Conservation (phyloP, 108 stramenopile species). For the Nitzschia palea region DNA sequence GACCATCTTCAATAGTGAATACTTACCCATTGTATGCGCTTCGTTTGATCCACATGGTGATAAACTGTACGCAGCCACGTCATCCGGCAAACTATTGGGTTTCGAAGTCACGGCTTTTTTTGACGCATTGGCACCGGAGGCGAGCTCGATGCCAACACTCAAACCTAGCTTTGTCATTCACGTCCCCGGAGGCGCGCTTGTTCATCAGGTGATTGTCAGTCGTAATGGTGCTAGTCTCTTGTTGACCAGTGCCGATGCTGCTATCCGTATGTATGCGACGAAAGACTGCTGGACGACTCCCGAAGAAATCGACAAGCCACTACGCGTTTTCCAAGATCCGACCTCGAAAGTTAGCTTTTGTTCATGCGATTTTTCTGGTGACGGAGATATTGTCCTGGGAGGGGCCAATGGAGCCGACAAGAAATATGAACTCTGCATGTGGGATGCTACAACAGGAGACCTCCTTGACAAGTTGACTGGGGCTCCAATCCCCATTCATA, state of each 20-base stretch:
- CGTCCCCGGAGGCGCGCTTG: constrained; percentile 62
- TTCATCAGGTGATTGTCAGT: constrained; percentile 60
- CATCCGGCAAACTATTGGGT: constrained; percentile 53
- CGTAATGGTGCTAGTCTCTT: constrained; percentile 64
- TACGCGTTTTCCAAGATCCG: constrained; percentile 67
- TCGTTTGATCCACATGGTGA: constrained; percentile 65
- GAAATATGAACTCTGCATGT: constrained; percentile 64
- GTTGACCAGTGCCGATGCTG: constrained; percentile 70
- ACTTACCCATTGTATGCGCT: constrained; percentile 49
- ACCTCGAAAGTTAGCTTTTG: constrained; percentile 70
- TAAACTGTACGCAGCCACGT: constrained; percentile 66
- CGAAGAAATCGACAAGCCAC: constrained; percentile 40
- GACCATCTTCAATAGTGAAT: constrained; percentile 20
- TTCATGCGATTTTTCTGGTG: constrained; percentile 70
- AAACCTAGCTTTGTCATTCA: constrained; percentile 35
- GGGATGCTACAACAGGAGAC: constrained; percentile 74
- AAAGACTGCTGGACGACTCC: constrained; percentile 49
- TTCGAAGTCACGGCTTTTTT: constrained; percentile 41
- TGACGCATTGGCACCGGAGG: constrained; percentile 6
- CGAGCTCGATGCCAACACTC: constrained; percentile 13
- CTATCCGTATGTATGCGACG: constrained; percentile 62
- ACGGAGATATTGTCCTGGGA: constrained; percentile 81
- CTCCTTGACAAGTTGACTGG: constrained; percentile 80
- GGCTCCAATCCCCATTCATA: constrained; percentile 50
- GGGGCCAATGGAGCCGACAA: constrained; percentile 62